Evolutionary conservation across 1,139 yeast species (phyloP), one percentile per base, ranked within the genome.

Genomic region (Ogataea hybrid): DNA sequence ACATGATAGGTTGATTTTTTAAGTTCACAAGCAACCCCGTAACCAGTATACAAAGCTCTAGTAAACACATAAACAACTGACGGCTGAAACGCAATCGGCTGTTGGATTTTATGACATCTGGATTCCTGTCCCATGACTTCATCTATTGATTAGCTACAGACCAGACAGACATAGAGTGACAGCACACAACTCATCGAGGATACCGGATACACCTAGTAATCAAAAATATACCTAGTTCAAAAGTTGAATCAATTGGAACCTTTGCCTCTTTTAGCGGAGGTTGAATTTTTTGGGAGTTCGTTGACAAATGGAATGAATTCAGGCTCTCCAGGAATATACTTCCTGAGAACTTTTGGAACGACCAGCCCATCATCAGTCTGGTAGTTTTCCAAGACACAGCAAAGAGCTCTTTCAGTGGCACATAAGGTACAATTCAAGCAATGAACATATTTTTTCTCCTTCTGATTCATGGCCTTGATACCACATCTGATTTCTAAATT

Each of bases 401-500:
- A 92, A 62, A 92, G 74, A 12, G 98, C 96, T 71, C 98, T 87
- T 76, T 92, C 95, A 49, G 98, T 92, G 42, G 99, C 99, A 65
- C 96, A 84, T 62, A 94, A 75, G 34, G 99, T 92, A 40, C 97
- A 88, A 79, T 92, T 92, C 73, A 92, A 79, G 72, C 98, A 92
- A 70, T 92, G 99, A 46, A 94, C 99, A 67, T 92, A 92, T 69
- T 86, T 90, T 89, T 92, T 92, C 64, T 90, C 97, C 57, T 83
- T 82, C 70, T 90, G 97, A 68, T 88, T 88, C 75, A 84, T 82
- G 71, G 92, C 89, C 75, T 92, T 92, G 61, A 90, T 86, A 66
- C 99, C 99, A 69, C 97, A 92, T 78, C 98, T 85, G 63, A 92
- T 92, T 73, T 92, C 98, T 64, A 94, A 77, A 76, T 90, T 90